These are phyloP conservation scores for Speleostelium caveatum DNA, from an alignment of 78 protist genomes.

Conservation along the genomic window DNA sequence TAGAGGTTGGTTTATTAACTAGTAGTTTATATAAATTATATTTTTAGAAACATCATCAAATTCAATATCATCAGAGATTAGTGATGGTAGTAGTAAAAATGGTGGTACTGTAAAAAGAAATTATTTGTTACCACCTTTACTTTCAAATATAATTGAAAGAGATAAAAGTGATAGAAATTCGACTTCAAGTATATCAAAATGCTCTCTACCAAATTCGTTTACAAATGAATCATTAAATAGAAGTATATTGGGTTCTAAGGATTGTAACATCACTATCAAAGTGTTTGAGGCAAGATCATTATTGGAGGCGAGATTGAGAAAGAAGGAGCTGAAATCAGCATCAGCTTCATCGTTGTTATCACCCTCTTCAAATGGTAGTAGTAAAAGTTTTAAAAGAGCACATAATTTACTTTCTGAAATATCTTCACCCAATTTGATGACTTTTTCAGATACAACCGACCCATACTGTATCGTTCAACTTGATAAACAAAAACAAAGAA, in stretches of 20 bases:
- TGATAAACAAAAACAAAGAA: slow-evolving; percentile 53
- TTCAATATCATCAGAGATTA: too few relatives aligned
- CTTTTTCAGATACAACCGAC: slow-evolving; percentile 72
- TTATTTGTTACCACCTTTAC: too few relatives aligned
- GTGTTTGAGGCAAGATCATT: slow-evolving; percentile 69
- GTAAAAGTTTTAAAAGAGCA: slow-evolving; percentile 53
- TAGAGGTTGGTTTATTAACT: too few relatives aligned
- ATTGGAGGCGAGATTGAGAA: slow-evolving; percentile 57
- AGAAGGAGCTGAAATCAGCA: slow-evolving; percentile 24
- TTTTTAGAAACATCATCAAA: too few relatives aligned
- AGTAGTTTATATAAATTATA: too few relatives aligned
- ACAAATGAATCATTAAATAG: slow-evolving; percentile 31
- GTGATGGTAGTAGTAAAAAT: too few relatives aligned
- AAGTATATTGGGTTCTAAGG: slow-evolving; percentile 15
- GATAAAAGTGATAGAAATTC: background rate
- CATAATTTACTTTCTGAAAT: slow-evolving; percentile 45
- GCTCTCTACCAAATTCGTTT: slow-evolving; percentile 7
- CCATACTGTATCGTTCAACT: slow-evolving; percentile 58
- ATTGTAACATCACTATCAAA: slow-evolving; percentile 63
- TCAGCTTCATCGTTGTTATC: too few relatives aligned
- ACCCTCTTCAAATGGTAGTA: background rate
- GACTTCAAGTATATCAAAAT: background rate
- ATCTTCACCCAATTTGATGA: slow-evolving; percentile 70
- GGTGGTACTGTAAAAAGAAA: too few relatives aligned
- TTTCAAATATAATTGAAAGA: too few relatives aligned